Evolutionary conservation across 768 basidiomycete genomes (phyloP), one percentile per base, ranked within the genome.

Genomic region (Leccinum aurantiacum): DNA sequence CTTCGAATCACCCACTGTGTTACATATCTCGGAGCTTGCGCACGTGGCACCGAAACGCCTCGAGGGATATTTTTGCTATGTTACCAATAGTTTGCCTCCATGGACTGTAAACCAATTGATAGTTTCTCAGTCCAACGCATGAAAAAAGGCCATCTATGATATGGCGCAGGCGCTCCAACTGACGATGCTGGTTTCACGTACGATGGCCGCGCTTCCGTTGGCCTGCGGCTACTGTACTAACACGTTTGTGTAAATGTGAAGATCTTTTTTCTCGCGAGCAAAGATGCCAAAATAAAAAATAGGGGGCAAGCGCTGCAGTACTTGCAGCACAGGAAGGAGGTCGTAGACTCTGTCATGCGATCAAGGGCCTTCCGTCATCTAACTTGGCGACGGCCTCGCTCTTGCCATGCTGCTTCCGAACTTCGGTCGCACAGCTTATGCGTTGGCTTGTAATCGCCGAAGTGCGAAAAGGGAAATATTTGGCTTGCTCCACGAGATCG

Each of bases 131-230:
- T 29, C 29, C 29, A 29, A 29, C 29, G 29, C 29, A 29, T 29
- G 29, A 29, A 29, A 29, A 29, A 29, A 29, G 29, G 29, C 29
- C 29, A 29, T 29, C 29, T 29, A 29, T 29, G 9, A 29, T 29
- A 29, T 29, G 29, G 29, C 29, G 29, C 29, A 29, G 29, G 29
- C 7, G 29, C 29, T 29, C 29, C 29, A 29, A 29, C 29, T 29
- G 29, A 29, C 29, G 29, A 29, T 29, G 29, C 29, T 29, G 29
- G 29, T 29, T 29, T 29, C 29, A 25, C 25, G 25, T 29, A 31
- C 11, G 27, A 33, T 56, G 54, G 63, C 54, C 5, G 51, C 31
- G 10, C 11, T 58, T 58, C 58, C 8, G 52, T 25, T 25, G 61
- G 22, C 53, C 14, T 3, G 37, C 13, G 35, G 29, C 13, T 22